A percentile compares a stretch with the other conserved stretches of the same genome.
These are phyloP conservation scores for Populus tremula DNA, from an alignment of 345 rosid genomes.

Conservation along the genomic window DNA sequence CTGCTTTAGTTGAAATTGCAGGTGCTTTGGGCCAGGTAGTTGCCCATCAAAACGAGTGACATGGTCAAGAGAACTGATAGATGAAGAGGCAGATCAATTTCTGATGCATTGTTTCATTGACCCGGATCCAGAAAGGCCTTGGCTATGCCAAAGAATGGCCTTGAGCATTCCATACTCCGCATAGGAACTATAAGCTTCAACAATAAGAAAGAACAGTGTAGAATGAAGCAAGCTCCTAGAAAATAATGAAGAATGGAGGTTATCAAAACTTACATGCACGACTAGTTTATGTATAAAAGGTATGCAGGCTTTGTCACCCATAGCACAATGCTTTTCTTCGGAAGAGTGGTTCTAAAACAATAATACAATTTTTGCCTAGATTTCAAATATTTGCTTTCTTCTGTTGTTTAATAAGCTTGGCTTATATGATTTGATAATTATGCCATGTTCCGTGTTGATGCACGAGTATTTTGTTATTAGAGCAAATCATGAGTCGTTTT, in stretches of 20 bases:
- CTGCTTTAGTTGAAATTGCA: constrained; percentile 23
- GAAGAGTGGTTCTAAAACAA: background rate
- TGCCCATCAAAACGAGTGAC: constrained; percentile 64
- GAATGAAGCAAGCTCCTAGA: background rate
- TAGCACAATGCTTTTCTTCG: background rate
- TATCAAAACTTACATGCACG: background rate
- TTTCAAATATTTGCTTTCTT: background rate
- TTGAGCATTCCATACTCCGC: constrained; percentile 68
- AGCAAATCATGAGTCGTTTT: background rate
- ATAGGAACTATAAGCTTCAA: constrained; percentile 17
- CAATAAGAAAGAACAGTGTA: background rate
- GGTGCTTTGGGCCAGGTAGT: constrained; percentile 89
- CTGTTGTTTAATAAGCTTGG: background rate
- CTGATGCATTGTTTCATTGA: constrained; percentile 72
- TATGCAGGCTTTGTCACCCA: background rate
- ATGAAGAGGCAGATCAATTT: constrained; percentile 84
- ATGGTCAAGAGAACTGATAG: constrained; percentile 85
- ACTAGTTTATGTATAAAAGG: background rate
- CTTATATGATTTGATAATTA: background rate
- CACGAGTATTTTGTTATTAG: background rate
- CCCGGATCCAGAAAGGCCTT: constrained; percentile 68
- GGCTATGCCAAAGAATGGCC: constrained; percentile 84
- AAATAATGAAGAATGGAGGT: background rate
- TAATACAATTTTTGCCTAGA: too few species aligned
- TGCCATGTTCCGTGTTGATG: background rate